Evolutionary conservation across 2,329 filamentous ascomycete species (phyloP).

Genomic region (Epichloe coenophiala): DNA sequence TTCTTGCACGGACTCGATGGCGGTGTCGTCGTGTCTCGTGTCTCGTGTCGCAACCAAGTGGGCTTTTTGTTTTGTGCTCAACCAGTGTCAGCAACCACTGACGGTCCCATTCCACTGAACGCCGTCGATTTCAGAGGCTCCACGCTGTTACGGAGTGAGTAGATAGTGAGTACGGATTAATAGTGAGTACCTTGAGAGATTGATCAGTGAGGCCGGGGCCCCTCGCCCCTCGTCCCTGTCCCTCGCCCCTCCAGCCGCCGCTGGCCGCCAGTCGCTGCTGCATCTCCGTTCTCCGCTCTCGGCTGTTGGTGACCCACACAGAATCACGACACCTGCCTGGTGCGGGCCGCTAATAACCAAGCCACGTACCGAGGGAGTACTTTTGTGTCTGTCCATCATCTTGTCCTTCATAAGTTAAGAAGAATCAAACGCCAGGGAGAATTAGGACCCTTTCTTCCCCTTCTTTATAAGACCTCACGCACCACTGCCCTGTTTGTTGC

Average conservation of each 20-base stretch:
- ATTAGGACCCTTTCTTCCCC: neutral
- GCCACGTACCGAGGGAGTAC: neutral
- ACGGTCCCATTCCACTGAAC: neutral
- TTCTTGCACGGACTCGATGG: neutral
- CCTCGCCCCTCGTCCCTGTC: too few relatives aligned
- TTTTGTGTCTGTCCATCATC: neutral
- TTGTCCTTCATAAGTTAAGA: neutral
- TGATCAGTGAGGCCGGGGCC: too few relatives aligned
- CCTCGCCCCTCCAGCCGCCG: neutral
- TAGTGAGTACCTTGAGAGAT: too few relatives aligned
- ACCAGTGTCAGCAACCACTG: neutral
- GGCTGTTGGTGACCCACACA: slow-evolving; percentile 6
- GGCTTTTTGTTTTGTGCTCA: neutral
- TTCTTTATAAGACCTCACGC: slow-evolving; percentile 1
- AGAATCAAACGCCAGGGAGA: slow-evolving; percentile 3
- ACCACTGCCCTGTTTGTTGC: neutral
- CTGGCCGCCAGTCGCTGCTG: slow-evolving; percentile 5
- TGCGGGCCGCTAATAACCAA: neutral
- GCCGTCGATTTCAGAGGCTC: neutral
- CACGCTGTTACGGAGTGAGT: neutral
- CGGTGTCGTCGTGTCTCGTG: neutral
- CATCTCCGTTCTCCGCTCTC: slow-evolving; percentile 6
- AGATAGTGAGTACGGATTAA: too few relatives aligned
- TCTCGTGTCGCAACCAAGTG: slow-evolving; percentile 2
- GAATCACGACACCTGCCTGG: slow-evolving; percentile 4